Evolutionary conservation across 352 stramenopile species (phyloP), one percentile per base, ranked within the genome.

Genomic region (Phytopythium delawarense): DNA sequence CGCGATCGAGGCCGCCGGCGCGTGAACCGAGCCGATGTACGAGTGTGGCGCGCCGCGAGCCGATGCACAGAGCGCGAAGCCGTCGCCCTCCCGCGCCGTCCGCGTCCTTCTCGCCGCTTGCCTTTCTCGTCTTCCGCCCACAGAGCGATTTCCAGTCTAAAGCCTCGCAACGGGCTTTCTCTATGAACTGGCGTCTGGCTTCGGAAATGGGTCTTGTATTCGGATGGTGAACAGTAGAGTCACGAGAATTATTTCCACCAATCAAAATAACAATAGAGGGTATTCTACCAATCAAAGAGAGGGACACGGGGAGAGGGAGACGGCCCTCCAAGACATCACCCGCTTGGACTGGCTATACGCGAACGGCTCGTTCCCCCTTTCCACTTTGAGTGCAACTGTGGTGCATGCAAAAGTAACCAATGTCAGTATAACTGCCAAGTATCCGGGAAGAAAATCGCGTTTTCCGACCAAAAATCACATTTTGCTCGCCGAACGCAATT

Each of bases 141-240:
- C 8, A 11, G 20, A 23, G 55, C 55, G 55, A 37, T 23, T 56
- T 56, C 28, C 28, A 15, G 16, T 42, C 50, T 56, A 23, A 23
- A 12, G 11, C 28, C 1, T 23, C n/a, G 40, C 2, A n/a, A n/a
- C n/a, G n/a, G n/a, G n/a, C n/a, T 21, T 28, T 5, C 42, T 18
- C 42, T 12, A 20, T 30, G 50, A 56, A 56, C 50, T 56, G 50
- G 50, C 50, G 50, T 30, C 37, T 56, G 28, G 25, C 25, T 32
- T 7, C 45, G 45, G 20, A 32, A 52, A 34, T 0, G 21, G 45
- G n/a, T 7, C 45, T 50, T 52, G 45, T 52, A 52, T 32, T 34
- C 8, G 21, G 45, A n/a, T 52, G 1, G 21, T 4, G 20, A 13
- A 21, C 13, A 54, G 23, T 54, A 46, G n/a, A 7, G 54, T 59